Conservation (phyloP, 805 yeast genomes). For the Blastobotrys peoriensis region DNA sequence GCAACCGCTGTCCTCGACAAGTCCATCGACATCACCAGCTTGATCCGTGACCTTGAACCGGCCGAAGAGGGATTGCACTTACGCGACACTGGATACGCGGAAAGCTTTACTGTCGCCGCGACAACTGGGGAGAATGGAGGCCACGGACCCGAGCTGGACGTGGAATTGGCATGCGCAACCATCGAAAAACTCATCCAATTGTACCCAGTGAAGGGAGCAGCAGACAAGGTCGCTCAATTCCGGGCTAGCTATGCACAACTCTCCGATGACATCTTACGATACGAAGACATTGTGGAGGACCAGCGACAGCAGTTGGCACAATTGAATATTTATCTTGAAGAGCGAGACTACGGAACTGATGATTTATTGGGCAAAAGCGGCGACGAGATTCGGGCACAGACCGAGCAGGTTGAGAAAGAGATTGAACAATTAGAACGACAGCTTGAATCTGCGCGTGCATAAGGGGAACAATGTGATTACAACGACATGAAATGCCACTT, state of each 20-base stretch:
- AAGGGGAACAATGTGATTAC: too few species aligned
- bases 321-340: conserved; percentile 13
- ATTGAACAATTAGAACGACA: conserved; percentile 15
- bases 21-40: conserved; percentile 40
- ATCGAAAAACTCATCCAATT: conserved; percentile 33
- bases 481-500: too few species aligned
- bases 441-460: too few species aligned
- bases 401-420: conserved; percentile 15
- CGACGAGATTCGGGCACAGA: conserved; percentile 12
- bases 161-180: conserved; percentile 41
- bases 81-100: background rate
- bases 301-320: conserved; percentile 37
- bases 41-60: conserved; percentile 54
- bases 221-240: conserved; percentile 25
- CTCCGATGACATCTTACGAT: conserved; percentile 36
- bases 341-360: conserved; percentile 7
- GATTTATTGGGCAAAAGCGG: conserved; percentile 8
- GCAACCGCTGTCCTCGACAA: conserved; percentile 13
- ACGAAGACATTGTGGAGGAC: conserved; percentile 38
- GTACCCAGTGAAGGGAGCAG: conserved; percentile 36
- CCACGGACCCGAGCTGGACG: conserved; percentile 15
- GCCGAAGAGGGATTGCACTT: conserved; percentile 17
- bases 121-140: background rate
- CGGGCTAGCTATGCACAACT: conserved; percentile 33
- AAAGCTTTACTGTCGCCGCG: background rate